Evolutionary conservation across 495 filamentous ascomycete species (phyloP).

Genomic region (Aspergillus nidulans): DNA sequence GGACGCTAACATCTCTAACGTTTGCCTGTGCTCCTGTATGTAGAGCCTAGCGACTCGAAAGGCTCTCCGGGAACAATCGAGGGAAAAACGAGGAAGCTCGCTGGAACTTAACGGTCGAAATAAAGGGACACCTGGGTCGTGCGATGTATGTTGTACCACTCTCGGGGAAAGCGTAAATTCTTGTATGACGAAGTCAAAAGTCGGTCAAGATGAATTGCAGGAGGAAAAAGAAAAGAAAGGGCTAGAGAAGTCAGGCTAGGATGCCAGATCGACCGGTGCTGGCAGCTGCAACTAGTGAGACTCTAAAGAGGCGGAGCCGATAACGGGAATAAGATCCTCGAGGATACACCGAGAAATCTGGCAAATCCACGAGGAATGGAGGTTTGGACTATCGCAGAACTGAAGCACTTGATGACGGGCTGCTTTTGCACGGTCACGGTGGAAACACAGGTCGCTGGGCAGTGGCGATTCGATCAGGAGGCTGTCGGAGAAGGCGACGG

Average conservation of each 20-base stretch:
- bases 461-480: conserved; percentile 14
- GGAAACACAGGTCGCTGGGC: neutral
- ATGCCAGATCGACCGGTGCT: conserved; percentile 16
- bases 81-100: conserved; percentile 3
- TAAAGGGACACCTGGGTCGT: conserved; percentile 22
- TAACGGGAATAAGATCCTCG: conserved; percentile 16
- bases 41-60: neutral
- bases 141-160: conserved; percentile 35
- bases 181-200: conserved; percentile 42
- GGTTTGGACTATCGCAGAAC: neutral
- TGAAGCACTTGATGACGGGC: too few relatives aligned
- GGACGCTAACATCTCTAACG: conserved; percentile 39
- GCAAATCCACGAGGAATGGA: neutral
- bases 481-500: neutral
- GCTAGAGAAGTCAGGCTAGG: conserved; percentile 18
- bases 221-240: conserved; percentile 23
- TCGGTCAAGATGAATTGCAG: conserved; percentile 38
- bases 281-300: conserved; percentile 19
- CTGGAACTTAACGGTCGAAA: conserved; percentile 18
- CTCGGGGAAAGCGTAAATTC: conserved; percentile 32
- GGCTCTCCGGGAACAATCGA: neutral
- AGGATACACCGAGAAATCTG: conserved; percentile 5
- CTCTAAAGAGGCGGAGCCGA: conserved; percentile 19
- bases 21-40: neutral
- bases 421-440: too few relatives aligned